Evolutionary conservation across 352 stramenopile genomes (phyloP), one percentile per base, ranked within the genome.

Genomic region (Phytophthora megakarya): DNA sequence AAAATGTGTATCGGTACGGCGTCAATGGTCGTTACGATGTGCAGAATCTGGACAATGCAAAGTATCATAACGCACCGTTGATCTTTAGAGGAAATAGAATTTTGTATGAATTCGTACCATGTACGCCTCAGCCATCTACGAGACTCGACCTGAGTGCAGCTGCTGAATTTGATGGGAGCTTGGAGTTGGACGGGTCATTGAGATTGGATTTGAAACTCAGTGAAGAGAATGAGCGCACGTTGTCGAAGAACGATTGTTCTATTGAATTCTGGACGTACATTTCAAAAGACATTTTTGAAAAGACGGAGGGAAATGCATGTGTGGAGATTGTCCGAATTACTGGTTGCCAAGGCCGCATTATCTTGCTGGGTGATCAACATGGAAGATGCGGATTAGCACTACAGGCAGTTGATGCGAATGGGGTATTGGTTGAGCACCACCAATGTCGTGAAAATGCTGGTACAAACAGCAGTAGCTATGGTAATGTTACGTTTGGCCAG

Each of bases 1-100:
- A 73, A 65, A 56, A 28, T 19, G 49, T 90, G 3, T 93, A 94
- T 59, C 86, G 86, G 2, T 89, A 88, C 45, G 81, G 82, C 7
- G 76, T 80, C 53, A 62, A 87, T 19, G 75, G 72, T 3, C 66
- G 66, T 2, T 92, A 83, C 50, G 85, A 94, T 57, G 81, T 94
- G 1, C 71, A 89, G 38, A 56, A 70, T 35, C 33, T 75, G 1
- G 46, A 56, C 1, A 47, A 60, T 25, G 58, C 47, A 0, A 63
- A 56, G 5, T 52, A 65, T 21, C 59, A 60, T 12, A 63, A 75
- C 21, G 30, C 40, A 1, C 81, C 83, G 10, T 59, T 90, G 5
- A 45, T 92, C 15, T 79, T 92, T 47, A 52, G 26, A 19, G 83
- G 83, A 8, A 67, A 76, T 40, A 35, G 45, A 0, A 48, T 90